These are phyloP conservation scores for Pythium dissotocum DNA, from an alignment of 352 stramenopile species.

Conservation along the genomic window DNA sequence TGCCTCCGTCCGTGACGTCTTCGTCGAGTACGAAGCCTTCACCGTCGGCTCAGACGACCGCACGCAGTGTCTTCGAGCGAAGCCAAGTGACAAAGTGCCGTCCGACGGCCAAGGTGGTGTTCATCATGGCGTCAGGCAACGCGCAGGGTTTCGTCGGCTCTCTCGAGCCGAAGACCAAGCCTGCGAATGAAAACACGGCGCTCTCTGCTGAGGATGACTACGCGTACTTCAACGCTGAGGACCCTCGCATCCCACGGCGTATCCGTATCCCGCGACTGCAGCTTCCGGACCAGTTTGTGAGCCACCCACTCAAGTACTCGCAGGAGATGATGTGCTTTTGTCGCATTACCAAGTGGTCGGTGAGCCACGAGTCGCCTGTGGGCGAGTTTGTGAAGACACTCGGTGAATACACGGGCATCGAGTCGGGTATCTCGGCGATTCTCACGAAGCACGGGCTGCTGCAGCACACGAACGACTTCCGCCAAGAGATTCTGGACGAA, in stretches of 20 bases:
- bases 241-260: slow-evolving; percentile 56
- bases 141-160: slow-evolving; percentile 61
- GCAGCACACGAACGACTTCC: slow-evolving; percentile 68
- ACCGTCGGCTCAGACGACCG: background rate
- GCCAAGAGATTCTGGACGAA: slow-evolving; percentile 57
- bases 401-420: slow-evolving; percentile 76
- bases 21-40: background rate
- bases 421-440: slow-evolving; percentile 90
- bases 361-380: slow-evolving; percentile 50
- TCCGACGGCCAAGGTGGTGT: slow-evolving; percentile 70
- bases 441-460: slow-evolving; percentile 92
- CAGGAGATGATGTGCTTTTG: slow-evolving; percentile 77
- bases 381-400: slow-evolving; percentile 80
- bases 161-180: slow-evolving; percentile 54
- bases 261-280: slow-evolving; percentile 75
- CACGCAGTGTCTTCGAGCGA: slow-evolving; percentile 5
- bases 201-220: slow-evolving; percentile 57
- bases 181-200: slow-evolving; percentile 31
- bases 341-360: slow-evolving; percentile 62
- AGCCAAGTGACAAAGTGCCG: slow-evolving; percentile 27
- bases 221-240: slow-evolving; percentile 73
- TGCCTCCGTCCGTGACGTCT: background rate
- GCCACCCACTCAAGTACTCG: slow-evolving; percentile 54
- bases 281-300: slow-evolving; percentile 70
- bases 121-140: slow-evolving; percentile 62